Evolutionary conservation across 805 yeast genomes (phyloP).

Genomic region (Pichia occidentalis): DNA sequence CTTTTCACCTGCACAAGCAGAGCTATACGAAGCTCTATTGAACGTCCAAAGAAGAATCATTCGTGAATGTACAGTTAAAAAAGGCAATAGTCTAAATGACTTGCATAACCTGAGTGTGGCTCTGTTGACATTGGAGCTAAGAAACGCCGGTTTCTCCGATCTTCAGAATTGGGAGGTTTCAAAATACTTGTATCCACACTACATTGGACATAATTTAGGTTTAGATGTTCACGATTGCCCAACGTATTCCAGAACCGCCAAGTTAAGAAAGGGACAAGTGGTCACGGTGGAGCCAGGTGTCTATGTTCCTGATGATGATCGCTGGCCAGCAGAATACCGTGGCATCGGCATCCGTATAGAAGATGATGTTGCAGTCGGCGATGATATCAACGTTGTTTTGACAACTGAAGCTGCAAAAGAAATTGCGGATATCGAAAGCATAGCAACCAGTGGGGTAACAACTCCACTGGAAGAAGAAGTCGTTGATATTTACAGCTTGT

Average conservation of each 20-base stretch:
- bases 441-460: conserved; percentile 55
- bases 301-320: conserved; percentile 68
- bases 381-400: conserved; percentile 45
- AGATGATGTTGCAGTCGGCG: conserved; percentile 83
- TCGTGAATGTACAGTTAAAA: conserved; percentile 50
- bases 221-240: conserved; percentile 86
- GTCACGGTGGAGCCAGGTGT: conserved; percentile 95
- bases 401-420: conserved; percentile 86
- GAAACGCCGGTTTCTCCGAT: conserved; percentile 60
- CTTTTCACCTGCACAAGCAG: conserved; percentile 74
- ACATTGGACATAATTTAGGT: conserved; percentile 93
- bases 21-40: conserved; percentile 81
- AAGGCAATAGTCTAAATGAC: conserved; percentile 56
- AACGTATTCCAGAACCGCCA: conserved; percentile 46
- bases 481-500: conserved; percentile 22
- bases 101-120: conserved; percentile 66
- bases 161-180: conserved; percentile 48
- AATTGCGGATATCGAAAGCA: conserved; percentile 67
- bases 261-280: conserved; percentile 65
- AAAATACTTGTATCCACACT: conserved; percentile 75
- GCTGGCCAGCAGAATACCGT: conserved; percentile 73
- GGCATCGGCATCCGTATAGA: conserved; percentile 93
- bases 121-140: conserved; percentile 54
- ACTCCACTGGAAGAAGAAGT: conserved; percentile 39
- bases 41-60: conserved; percentile 78